phyloP scores from a whole-genome alignment of 2,329 filamentous ascomycete genomes.

The Hymenoscyphus fructigenus region DNA sequence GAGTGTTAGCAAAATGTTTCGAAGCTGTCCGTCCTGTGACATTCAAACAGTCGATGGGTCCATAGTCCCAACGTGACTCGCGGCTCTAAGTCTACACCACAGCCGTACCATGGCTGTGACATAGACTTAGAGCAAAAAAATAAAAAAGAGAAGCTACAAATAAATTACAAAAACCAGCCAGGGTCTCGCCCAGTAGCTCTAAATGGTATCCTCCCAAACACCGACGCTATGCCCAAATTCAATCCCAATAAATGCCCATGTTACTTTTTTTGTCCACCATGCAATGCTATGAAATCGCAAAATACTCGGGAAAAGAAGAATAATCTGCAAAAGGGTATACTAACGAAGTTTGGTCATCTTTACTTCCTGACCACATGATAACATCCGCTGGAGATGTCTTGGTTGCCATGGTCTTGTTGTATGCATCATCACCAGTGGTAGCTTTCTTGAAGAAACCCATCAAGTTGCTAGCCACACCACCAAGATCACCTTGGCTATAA shows the following conservation, averaged over 20 bases:
- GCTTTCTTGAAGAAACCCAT: slow-evolving; percentile 86
- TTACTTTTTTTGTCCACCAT: slow-evolving; percentile 57
- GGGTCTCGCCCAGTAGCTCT: slow-evolving; percentile 22
- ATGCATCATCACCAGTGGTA: slow-evolving; percentile 71
- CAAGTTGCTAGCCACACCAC: slow-evolving; percentile 73
- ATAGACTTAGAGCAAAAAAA: slow-evolving; percentile 31
- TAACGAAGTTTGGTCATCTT: slow-evolving; percentile 90
- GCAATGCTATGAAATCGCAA: slow-evolving; percentile 46
- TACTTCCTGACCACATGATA: slow-evolving; percentile 95
- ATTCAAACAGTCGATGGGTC: slow-evolving; percentile 9
- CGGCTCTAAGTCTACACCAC: slow-evolving; percentile 33
- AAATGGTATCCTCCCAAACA: slow-evolving; percentile 25
- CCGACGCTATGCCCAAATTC: slow-evolving; percentile 25
- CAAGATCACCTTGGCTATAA: slow-evolving; percentile 77
- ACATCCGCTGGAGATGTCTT: slow-evolving; percentile 94
- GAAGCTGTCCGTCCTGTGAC: background rate
- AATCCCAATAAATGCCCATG: slow-evolving; percentile 52
- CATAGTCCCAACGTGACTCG: slow-evolving; percentile 36
- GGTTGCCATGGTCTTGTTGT: slow-evolving; percentile 78
- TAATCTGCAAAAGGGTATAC: slow-evolving; percentile 47
- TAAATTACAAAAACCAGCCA: slow-evolving; percentile 19
- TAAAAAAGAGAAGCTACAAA: slow-evolving; percentile 8
- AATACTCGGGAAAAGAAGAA: slow-evolving; percentile 62
- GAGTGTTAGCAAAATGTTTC: slow-evolving; percentile 23
- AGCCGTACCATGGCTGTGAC: slow-evolving; percentile 30